A percentile compares a stretch with the other conserved stretches of the same genome.
phyloP scores from a whole-genome alignment of 148 eudicot genomes.

The Rhododendron ferrugineum region DNA sequence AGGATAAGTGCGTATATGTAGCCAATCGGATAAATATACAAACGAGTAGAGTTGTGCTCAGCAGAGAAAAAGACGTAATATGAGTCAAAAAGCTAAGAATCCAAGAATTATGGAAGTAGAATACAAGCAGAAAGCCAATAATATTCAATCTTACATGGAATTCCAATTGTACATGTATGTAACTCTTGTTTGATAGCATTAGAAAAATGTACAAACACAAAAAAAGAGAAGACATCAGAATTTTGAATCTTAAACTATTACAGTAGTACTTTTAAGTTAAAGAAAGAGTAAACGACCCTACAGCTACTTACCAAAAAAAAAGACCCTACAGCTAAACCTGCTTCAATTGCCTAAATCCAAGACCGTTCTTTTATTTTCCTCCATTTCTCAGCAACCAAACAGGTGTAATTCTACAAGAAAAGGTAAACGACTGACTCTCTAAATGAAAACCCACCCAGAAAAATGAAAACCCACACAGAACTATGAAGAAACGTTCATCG shows the following conservation, averaged over 20 bases:
- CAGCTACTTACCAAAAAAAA: no score
- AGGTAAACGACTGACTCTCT: neutral
- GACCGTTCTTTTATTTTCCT: neutral
- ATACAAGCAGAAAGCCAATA: slow-evolving; percentile 4
- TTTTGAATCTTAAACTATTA: neutral
- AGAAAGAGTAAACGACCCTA: neutral
- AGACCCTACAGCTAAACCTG: neutral
- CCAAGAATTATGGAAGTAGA: neutral
- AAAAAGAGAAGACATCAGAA: neutral
- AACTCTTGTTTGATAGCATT: slow-evolving; percentile 10
- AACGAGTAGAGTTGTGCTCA: neutral
- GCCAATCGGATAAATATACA: neutral
- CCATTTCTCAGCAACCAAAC: slow-evolving; percentile 7
- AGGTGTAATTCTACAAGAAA: neutral
- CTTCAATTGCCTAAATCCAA: neutral
- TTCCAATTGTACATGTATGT: slow-evolving; percentile 12
- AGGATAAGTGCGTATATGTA: neutral
- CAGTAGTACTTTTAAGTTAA: neutral
- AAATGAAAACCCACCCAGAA: neutral
- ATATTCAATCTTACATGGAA: slow-evolving; percentile 17
- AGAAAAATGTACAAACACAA: neutral
- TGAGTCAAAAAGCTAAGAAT: slow-evolving; percentile 10
- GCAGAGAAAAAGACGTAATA: neutral
- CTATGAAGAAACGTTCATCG: neutral
- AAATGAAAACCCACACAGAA: neutral